Conservation (phyloP, 176 grass and related monocot genomes). For the Rhynchospora tenuis region DNA sequence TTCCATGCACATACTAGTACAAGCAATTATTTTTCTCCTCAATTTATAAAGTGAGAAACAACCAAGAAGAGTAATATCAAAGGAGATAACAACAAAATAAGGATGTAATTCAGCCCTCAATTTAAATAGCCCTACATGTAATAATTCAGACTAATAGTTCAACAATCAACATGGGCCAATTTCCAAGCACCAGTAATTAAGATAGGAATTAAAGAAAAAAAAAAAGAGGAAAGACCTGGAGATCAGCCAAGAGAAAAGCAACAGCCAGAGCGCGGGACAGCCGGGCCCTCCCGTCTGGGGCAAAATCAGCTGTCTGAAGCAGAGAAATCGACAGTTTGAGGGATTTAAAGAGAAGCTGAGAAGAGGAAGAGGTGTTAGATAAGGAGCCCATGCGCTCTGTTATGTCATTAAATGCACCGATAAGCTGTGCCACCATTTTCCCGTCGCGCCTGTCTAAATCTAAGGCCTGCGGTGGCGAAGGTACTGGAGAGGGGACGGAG, state of each 20-base stretch:
- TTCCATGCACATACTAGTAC: background rate
- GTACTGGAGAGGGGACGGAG: conserved; percentile 9
- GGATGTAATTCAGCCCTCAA: background rate
- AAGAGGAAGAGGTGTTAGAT: conserved; percentile 64
- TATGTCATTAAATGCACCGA: conserved; percentile 78
- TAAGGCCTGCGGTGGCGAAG: conserved; percentile 7
- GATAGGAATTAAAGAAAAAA: background rate
- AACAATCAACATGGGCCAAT: background rate
- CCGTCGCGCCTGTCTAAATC: conserved; percentile 54
- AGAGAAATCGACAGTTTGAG: conserved; percentile 69
- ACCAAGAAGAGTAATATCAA: background rate
- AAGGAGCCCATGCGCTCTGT: conserved; percentile 60
- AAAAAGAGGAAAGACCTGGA: conserved; percentile 54
- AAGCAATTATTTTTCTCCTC: background rate
- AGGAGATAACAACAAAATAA: background rate
- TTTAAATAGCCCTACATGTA: background rate
- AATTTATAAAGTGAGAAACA: background rate
- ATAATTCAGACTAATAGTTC: background rate
- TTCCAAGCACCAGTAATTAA: background rate
- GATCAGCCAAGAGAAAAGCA: conserved; percentile 70
- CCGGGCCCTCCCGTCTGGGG: conserved; percentile 31
- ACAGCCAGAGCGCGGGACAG: conserved; percentile 63
- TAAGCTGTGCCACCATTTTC: conserved; percentile 78
- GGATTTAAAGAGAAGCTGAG: conserved; percentile 69
- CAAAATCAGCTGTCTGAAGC: conserved; percentile 49